Evolutionary conservation across 768 basidiomycete genomes (phyloP), one percentile per base, ranked within the genome.

Genomic region (Phlebiopsis flavidoalba): DNA sequence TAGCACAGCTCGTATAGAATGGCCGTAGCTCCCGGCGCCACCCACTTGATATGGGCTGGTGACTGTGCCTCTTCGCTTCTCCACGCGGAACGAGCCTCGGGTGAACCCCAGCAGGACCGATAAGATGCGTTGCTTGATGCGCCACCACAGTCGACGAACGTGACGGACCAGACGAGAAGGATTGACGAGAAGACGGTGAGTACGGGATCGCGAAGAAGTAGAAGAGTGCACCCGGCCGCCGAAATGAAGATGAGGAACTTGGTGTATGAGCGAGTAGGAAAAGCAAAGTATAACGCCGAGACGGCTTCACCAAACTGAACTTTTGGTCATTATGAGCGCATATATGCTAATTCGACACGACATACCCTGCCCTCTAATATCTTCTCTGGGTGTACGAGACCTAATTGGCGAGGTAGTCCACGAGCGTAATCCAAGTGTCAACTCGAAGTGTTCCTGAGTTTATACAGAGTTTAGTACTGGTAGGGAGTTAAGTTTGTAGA

Each of bases 71-170:
- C 89, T 83, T 15, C 83, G 82, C 62, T 84, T 85, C 69, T 94
- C 93, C 7, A 91, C 90, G 33, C 81, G 83, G 72, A 86, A 85
- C 0, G 88, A 85, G 21, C 89, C 90, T 26, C 84, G 83, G 0
- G 89, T 91, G n/a, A n/a, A 4, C 90, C 89, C 79, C 92, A 95
- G 33, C 85, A n/a, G 80, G 51, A 94, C 81, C 1, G 92, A 85
- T n/a, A 96, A 76, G 45, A 87, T 84, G 17, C 89, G 84, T 73
- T 98, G 92, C 60, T 84, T 84, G 40, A 97, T 82, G 31, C 90
- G 83, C 96, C 96, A 99, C 78, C 86, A 88, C 72, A n/a, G n/a
- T 98, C 95, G 62, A 95, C 89, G 67, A 95, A 96, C 19, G 82
- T 72, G 51, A 93, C 79, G 0, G 89, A 87, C 91, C 95, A 99